A percentile compares a stretch with the other conserved stretches of the same genome.
These are phyloP conservation scores for Aspergillus alliaceus DNA, from an alignment of 2,329 filamentous ascomycete species.

Conservation along the genomic window DNA sequence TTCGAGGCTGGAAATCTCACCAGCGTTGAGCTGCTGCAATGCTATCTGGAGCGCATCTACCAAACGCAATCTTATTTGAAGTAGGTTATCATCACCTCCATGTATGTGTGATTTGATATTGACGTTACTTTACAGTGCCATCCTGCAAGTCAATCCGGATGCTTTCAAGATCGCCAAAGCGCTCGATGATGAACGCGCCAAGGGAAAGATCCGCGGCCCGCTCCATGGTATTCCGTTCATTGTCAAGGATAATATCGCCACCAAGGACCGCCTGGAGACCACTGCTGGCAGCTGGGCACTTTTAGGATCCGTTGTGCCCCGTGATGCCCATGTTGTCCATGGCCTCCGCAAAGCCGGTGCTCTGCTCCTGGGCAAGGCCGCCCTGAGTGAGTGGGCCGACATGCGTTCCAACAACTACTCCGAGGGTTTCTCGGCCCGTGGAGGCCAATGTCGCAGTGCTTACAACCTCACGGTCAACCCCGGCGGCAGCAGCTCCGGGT, in stretches of 20 bases:
- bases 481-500: constrained; percentile 68
- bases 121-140: constrained; percentile 24
- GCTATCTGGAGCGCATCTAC: constrained; percentile 61
- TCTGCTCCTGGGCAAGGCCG: constrained; percentile 69
- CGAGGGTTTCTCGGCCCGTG: constrained; percentile 65
- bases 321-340: constrained; percentile 66
- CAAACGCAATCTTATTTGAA: constrained; percentile 67
- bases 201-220: constrained; percentile 60
- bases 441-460: constrained; percentile 63
- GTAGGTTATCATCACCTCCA: constrained; percentile 35
- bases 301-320: constrained; percentile 63
- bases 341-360: constrained; percentile 65
- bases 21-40: constrained; percentile 58
- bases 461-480: constrained; percentile 71
- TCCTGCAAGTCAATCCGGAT: constrained; percentile 70
- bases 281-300: constrained; percentile 71
- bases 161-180: constrained; percentile 59
- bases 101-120: not conserved
- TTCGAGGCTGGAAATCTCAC: constrained; percentile 58
- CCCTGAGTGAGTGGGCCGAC: constrained; percentile 72
- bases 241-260: constrained; percentile 69
- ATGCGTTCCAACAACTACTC: constrained; percentile 69
- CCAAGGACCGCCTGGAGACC: constrained; percentile 69
- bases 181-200: constrained; percentile 60
- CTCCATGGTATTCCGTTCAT: constrained; percentile 75